phyloP scores from a whole-genome alignment of 2,329 filamentous ascomycete genomes.

The Tetracladium maxilliforme region DNA sequence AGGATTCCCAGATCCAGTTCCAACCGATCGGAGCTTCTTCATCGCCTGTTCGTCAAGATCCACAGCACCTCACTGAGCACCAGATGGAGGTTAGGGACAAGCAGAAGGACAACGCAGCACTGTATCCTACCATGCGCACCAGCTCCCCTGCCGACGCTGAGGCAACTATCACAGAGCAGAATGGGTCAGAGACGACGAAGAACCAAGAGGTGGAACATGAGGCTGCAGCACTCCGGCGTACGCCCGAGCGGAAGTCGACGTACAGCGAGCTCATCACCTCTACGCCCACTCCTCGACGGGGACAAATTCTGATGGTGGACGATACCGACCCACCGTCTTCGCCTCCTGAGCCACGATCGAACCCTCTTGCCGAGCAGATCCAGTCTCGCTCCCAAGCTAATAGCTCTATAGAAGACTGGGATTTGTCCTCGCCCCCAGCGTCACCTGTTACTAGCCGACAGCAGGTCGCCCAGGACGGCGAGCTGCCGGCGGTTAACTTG shows the following conservation, averaged over 20 bases:
- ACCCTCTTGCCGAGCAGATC: conserved; percentile 25
- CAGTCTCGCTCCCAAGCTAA: no score
- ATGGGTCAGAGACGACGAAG: conserved; percentile 17
- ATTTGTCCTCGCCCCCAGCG: no score
- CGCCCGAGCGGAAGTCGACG: conserved; percentile 3
- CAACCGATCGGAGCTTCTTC: conserved; percentile 53
- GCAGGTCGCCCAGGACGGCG: no score
- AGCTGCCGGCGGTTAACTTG: no score
- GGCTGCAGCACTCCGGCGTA: conserved; percentile 7
- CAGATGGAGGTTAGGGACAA: conserved; percentile 66
- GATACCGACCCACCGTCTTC: conserved; percentile 5
- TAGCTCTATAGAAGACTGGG: no score
- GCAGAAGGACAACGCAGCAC: conserved; percentile 45
- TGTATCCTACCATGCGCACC: conserved; percentile 56
- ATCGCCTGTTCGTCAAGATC: conserved; percentile 41
- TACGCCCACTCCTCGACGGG: conserved; percentile 13
- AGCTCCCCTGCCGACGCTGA: conserved; percentile 20
- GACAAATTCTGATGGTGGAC: conserved; percentile 11
- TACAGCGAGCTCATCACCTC: no score
- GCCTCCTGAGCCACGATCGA: conserved; percentile 3
- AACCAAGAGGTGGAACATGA: no score
- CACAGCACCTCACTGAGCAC: conserved; percentile 62
- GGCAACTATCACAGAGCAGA: conserved; percentile 13
- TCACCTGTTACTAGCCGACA: no score
- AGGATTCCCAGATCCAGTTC: conserved; percentile 74